Conservation (phyloP, 805 yeast species). For the Yarrowia hollandica region DNA sequence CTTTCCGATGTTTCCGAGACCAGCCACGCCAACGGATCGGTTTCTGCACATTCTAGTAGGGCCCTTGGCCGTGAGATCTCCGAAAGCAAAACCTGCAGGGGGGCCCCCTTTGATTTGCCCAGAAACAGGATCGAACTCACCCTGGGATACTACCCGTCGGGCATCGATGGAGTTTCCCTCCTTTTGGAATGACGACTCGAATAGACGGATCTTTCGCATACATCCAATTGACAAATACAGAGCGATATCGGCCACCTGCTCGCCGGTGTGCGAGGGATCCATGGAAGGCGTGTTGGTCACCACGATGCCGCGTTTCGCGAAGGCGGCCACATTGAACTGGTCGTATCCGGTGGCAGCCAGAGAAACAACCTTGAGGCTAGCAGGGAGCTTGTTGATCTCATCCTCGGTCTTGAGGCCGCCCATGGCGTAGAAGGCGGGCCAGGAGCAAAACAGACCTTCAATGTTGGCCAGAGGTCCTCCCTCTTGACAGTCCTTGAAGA, state of each 20-base stretch:
- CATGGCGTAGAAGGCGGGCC: constrained; percentile 48
- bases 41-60: constrained; percentile 54
- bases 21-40: constrained; percentile 62
- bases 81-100: constrained; percentile 43
- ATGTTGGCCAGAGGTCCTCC: constrained; percentile 45
- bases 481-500: constrained; percentile 45
- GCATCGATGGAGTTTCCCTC: constrained; percentile 49
- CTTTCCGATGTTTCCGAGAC: constrained; percentile 75
- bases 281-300: constrained; percentile 56
- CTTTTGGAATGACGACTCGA: constrained; percentile 48
- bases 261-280: constrained; percentile 47
- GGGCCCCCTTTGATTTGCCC: background rate
- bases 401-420: constrained; percentile 35
- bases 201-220: constrained; percentile 57
- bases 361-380: constrained; percentile 49
- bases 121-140: constrained; percentile 31
- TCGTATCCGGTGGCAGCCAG: constrained; percentile 66
- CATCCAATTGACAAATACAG: constrained; percentile 57
- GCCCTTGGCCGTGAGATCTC: constrained; percentile 51
- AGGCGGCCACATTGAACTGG: constrained; percentile 48
- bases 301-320: constrained; percentile 49
- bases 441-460: constrained; percentile 56
- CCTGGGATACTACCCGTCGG: constrained; percentile 41
- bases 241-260: constrained; percentile 73
- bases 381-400: constrained; percentile 51